These are phyloP conservation scores for Penicillium sp. DNA, from an alignment of 2,329 filamentous ascomycete species.

Conservation along the genomic window DNA sequence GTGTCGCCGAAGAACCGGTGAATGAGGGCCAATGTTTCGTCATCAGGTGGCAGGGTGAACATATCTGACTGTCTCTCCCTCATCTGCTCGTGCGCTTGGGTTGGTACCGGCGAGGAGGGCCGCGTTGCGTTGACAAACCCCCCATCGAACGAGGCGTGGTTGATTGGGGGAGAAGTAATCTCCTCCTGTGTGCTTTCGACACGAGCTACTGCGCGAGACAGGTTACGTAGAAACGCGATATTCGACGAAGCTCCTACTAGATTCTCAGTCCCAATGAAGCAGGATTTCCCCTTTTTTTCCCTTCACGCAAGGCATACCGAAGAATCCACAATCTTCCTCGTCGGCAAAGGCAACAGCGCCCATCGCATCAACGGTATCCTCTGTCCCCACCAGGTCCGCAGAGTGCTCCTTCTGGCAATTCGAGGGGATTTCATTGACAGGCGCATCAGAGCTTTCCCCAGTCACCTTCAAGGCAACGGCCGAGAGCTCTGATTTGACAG, in stretches of 20 bases:
- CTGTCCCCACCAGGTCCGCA: slow-evolving; percentile 22
- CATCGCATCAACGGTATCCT: slow-evolving; percentile 43
- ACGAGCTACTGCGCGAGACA: slow-evolving; percentile 27
- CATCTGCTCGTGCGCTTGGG: background rate
- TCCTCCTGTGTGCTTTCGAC: slow-evolving; percentile 4
- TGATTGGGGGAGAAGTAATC: background rate
- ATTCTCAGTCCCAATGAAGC: background rate
- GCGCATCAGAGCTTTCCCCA: background rate
- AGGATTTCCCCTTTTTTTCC: too few species aligned
- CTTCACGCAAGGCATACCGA: slow-evolving; percentile 32
- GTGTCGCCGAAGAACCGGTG: slow-evolving; percentile 31
- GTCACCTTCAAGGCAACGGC: slow-evolving; percentile 6
- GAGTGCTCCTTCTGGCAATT: background rate
- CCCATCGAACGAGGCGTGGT: slow-evolving; percentile 11
- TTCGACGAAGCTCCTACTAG: slow-evolving; percentile 30
- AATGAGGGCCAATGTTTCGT: slow-evolving; percentile 26
- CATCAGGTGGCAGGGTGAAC: slow-evolving; percentile 21
- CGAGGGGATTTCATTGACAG: background rate
- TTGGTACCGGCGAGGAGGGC: slow-evolving; percentile 20
- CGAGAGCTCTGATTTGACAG: slow-evolving; percentile 17
- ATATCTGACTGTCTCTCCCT: slow-evolving; percentile 12
- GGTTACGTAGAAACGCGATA: slow-evolving; percentile 31
- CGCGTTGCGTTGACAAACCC: slow-evolving; percentile 28
- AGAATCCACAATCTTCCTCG: slow-evolving; percentile 43
- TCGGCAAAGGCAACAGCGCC: slow-evolving; percentile 42